A percentile compares a stretch with the other conserved stretches of the same genome.
Conservation (phyloP, 1,284 basidiomycete genomes). For the Apiotrichum mycotoxinovorans region DNA sequence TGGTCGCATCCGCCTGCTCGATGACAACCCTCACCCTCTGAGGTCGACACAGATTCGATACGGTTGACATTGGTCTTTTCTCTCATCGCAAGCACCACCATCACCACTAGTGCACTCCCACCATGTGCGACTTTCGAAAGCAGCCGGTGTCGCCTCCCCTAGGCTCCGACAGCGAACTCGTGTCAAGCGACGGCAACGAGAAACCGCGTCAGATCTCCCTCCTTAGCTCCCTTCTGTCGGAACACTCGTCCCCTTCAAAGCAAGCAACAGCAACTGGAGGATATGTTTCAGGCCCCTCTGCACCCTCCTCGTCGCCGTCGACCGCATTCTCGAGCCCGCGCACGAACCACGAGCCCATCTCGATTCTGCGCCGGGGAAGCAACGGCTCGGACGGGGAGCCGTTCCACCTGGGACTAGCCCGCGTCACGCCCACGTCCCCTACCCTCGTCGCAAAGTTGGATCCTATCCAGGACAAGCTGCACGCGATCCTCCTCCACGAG, state of each 20-base stretch:
- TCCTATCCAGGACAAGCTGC: neutral
- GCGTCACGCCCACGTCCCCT: neutral
- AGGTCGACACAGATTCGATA: too few species aligned
- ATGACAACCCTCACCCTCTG: too few species aligned
- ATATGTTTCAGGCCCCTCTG: conserved; percentile 16
- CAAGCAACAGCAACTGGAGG: conserved; percentile 5
- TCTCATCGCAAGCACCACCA: too few species aligned
- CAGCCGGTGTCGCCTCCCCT: conserved; percentile 14
- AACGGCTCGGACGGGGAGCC: conserved; percentile 24
- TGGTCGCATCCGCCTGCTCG: too few species aligned
- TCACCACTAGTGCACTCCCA: too few species aligned
- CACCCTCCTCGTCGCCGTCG: conserved; percentile 28
- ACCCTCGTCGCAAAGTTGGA: conserved; percentile 3
- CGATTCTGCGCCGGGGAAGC: conserved; percentile 33
- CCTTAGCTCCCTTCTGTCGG: conserved; percentile 28
- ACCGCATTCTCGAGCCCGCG: conserved; percentile 33
- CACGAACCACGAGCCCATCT: conserved; percentile 17
- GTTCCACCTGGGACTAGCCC: conserved; percentile 12
- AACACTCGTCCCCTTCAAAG: conserved; percentile 7
- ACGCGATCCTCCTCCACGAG: neutral
- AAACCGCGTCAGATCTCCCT: conserved; percentile 26
- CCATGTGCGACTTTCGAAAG: conserved; percentile 13
- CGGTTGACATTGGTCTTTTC: too few species aligned
- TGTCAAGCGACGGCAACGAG: conserved; percentile 12
- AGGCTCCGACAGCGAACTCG: conserved; percentile 11